Evolutionary conservation across 148 eudicot genomes (phyloP), one percentile per base, ranked within the genome.

Genomic region (Diospyros lotus): DNA sequence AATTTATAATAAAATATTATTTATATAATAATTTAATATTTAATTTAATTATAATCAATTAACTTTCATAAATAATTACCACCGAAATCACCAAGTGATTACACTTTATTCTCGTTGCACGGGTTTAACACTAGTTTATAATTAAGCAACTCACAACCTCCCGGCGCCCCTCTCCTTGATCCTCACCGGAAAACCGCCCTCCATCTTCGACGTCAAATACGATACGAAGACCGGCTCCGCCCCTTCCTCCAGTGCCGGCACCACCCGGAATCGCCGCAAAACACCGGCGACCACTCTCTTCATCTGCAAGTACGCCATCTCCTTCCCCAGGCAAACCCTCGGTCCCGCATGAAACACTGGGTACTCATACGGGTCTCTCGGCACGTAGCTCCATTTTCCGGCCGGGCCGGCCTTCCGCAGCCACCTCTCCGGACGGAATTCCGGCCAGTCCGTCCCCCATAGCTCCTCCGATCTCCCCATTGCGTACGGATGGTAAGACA

Each of bases 231-330:
- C 67, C 28, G 80, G 81, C 64, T 18, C 79, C 11, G 38, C 17
- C 4, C 74, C 74, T 8, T 58, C 60, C 38, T 55, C 39, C 1
- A n/a, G 4, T 0, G 68, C 72, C 1, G 80, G 78, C 11, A 81
- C 78, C 5, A 81, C 68, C 43, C 62, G 71, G 42, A 81, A 81
- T 38, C 72, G 61, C 8, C 55, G 56, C 4, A 81, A 40, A 42
- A 81, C 78, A 14, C 58, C 72, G 4, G 58, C 78, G 1, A 77
- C 80, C 4, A 81, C 62, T 44, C 78, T 68, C 63, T 81, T 81
- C 84, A 81, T 81, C 10, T 81, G 80, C 61, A 81, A 39, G 58
- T 73, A 77, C 3, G 80, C 80, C 84, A 81, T 81, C 72, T 81
- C 84, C 78, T 77, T 81, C 10, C 84, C 84, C 11, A 81, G 40